phyloP scores from a whole-genome alignment of 2,329 filamentous ascomycete genomes.

The Coleophoma eucalyptorum region DNA sequence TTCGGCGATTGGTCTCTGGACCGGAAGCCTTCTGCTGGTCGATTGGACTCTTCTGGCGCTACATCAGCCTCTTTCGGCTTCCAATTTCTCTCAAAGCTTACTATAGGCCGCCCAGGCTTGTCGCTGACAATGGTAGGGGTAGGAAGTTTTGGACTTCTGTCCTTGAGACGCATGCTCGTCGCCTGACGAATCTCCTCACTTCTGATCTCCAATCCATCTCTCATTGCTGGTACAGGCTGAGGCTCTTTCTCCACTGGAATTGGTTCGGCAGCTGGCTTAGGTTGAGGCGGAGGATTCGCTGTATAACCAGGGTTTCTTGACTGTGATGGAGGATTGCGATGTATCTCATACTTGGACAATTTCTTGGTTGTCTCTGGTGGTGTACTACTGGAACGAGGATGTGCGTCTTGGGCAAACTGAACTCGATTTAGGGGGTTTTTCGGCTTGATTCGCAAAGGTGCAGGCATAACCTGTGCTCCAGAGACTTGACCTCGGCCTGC shows the following conservation, averaged over 20 bases:
- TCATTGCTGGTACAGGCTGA: conserved; percentile 32
- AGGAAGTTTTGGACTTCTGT: conserved; percentile 82
- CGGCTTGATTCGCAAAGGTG: conserved; percentile 52
- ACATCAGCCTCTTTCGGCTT: conserved; percentile 63
- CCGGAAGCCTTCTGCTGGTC: conserved; percentile 24
- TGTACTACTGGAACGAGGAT: conserved; percentile 39
- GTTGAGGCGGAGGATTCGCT: conserved; percentile 45
- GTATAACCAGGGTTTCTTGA: conserved; percentile 80
- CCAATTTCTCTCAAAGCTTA: conserved; percentile 91
- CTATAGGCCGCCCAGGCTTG: conserved; percentile 85
- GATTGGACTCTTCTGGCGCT: conserved; percentile 49
- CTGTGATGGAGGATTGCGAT: conserved; percentile 79
- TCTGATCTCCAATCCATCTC: conserved; percentile 79
- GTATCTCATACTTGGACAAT: conserved; percentile 62
- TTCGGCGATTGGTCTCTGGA: conserved; percentile 19
- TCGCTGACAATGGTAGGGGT: conserved; percentile 90
- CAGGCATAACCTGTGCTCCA: conserved; percentile 27
- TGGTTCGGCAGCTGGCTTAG: conserved; percentile 30
- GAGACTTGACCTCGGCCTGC: conserved; percentile 16
- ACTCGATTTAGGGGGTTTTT: conserved; percentile 64
- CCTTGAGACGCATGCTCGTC: conserved; percentile 83
- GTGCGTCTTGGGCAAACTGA: conserved; percentile 38
- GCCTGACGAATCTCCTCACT: conserved; percentile 85
- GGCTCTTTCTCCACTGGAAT: conserved; percentile 20
- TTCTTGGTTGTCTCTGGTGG: conserved; percentile 36